Base-by-base conservation (phyloP, 129 eudicot genomes). In the Silybum marianum region DNA sequence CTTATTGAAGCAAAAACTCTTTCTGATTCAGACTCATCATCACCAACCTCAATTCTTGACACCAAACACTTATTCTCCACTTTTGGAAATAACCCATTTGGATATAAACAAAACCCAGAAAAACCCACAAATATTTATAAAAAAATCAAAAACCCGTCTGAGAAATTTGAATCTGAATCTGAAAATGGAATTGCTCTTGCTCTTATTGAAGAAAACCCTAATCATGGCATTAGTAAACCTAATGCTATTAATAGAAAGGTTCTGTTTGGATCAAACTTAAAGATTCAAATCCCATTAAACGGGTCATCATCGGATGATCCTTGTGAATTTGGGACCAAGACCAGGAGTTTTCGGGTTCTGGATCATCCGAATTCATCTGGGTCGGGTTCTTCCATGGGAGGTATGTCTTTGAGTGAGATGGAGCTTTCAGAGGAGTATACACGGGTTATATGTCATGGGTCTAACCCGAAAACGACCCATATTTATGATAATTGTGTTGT, bases 361-460 rank as follows among this genome's bases (percentile, higher is more conserved):
- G 87, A 42, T 80, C 82, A 9, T 60, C 74, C 40, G 76, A 80
- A 82, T 60, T 84, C 46, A 58, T 75, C 80, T 26, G 66, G 79
- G 84, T 68, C 72, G 84, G 84, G 75, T 85, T 89, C 34, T 42
- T 72, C 82, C 10, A 76, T 76, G 9, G 84, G 90, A 34, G 70
- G 75, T 65, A 72, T 89, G 48, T 85, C 91, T 46, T 85, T 85
- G 36, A 82, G 83, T 74, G 95, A 92, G 74, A 90, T 92, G 93
- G 97, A 92, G 90, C 89, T 90, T 4, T 87, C 93, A 0, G 97
- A 92, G 82, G 95, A 92, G 72, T 92, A 92, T 81, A 90, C 97
- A n/a, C 81, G 97, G 21, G 97, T 92, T 23, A 84, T 92, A 19
- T 82, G 89, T 6, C 84, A 84, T 78, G 97, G 97, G 19, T 91